Evolutionary conservation across 1,284 basidiomycete species (phyloP).

Genomic region (Pyrrhoderma lamaoense): DNA sequence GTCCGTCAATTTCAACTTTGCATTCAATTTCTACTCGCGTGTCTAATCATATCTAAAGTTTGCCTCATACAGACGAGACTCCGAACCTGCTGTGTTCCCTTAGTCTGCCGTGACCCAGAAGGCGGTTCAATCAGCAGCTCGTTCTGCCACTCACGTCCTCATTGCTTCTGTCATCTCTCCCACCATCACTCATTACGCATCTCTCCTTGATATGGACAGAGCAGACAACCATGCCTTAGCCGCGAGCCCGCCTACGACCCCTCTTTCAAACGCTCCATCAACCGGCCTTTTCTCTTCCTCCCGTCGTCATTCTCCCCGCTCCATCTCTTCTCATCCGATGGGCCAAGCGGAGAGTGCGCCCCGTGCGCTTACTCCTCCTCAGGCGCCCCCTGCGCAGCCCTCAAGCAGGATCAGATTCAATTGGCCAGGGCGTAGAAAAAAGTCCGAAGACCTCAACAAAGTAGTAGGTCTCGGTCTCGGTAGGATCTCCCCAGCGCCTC

Average conservation of each 20-base stretch:
- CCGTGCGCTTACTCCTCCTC: neutral
- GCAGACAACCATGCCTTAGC: neutral
- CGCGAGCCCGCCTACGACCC: constrained; percentile 8
- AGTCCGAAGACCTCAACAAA: constrained; percentile 16
- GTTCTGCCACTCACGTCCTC: neutral
- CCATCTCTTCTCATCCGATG: constrained; percentile 6
- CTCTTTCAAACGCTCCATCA: constrained; percentile 5
- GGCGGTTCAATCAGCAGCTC: no score
- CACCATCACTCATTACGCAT: neutral
- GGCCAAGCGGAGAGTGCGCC: constrained; percentile 12
- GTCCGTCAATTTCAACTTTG: no score
- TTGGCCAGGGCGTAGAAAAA: constrained; percentile 17
- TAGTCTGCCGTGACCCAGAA: no score
- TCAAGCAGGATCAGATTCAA: constrained; percentile 9
- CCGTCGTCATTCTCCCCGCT: constrained; percentile 4
- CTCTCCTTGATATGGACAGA: neutral
- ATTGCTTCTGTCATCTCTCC: neutral
- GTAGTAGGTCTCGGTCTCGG: neutral
- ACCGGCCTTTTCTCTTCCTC: neutral
- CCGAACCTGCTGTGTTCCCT: no score
- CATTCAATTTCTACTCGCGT: no score
- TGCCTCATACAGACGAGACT: no score
- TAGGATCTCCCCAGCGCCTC: neutral
- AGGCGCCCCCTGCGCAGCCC: constrained; percentile 2
- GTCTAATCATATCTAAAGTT: no score